Evolutionary conservation across 768 basidiomycete genomes (phyloP).

Genomic region (Suillus clintonianus): DNA sequence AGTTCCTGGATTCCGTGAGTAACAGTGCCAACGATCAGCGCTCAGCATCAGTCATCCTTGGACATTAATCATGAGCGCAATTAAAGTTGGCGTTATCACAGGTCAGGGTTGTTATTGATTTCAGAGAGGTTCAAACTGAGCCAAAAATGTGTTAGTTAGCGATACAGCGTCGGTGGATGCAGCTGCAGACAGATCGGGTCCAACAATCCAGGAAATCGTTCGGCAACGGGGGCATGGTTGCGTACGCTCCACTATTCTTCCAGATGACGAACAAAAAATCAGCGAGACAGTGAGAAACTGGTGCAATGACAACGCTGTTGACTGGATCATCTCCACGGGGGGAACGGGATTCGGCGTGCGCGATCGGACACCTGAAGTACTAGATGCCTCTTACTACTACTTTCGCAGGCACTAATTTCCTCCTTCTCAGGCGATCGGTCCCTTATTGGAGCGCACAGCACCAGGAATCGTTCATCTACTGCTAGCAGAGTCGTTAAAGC

Average conservation of each 20-base stretch:
- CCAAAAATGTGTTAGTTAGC: constrained; percentile 50
- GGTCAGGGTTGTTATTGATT: constrained; percentile 13
- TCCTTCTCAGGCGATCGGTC: constrained; percentile 52
- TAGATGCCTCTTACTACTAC: not conserved
- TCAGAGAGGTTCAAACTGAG: not conserved
- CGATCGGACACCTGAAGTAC: constrained; percentile 84
- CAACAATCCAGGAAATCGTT: constrained; percentile 57
- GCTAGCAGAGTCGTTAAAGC: constrained; percentile 63
- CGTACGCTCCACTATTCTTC: constrained; percentile 48
- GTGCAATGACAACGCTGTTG: constrained; percentile 47
- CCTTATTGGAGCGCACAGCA: constrained; percentile 65
- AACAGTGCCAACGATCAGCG: not conserved
- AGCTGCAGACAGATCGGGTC: constrained; percentile 65
- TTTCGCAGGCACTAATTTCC: not conserved
- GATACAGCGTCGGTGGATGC: constrained; percentile 61
- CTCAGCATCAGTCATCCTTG: not conserved
- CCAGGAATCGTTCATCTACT: constrained; percentile 78
- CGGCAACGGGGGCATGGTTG: constrained; percentile 38
- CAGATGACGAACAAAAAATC: constrained; percentile 65
- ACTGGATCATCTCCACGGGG: constrained; percentile 82
- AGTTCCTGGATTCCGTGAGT: not conserved
- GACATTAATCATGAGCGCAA: constrained; percentile 22
- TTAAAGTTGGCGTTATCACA: constrained; percentile 28
- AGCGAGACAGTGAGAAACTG: constrained; percentile 47
- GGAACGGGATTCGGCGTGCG: constrained; percentile 85